phyloP scores from a whole-genome alignment of 75 land plant genomes.

The Isoetes taiwanensis region DNA sequence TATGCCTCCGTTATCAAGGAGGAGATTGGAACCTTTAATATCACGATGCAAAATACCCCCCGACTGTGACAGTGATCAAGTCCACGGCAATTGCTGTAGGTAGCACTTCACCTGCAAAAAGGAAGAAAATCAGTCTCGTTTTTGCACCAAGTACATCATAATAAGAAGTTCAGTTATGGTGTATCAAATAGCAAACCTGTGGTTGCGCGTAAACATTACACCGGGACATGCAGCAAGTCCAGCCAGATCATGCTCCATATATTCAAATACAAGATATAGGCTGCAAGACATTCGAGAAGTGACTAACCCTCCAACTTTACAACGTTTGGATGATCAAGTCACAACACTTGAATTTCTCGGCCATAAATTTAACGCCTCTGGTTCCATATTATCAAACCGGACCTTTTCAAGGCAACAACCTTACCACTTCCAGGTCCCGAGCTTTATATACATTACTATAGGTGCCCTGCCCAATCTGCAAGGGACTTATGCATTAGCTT shows the following conservation, averaged over 20 bases:
- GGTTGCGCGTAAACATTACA: conserved; percentile 48
- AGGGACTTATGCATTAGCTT: not conserved
- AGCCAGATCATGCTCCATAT: conserved; percentile 84
- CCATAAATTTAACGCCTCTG: conserved; percentile 64
- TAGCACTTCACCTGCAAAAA: conserved; percentile 59
- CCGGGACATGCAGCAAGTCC: conserved; percentile 60
- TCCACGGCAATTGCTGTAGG: conserved; percentile 55
- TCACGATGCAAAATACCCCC: conserved; percentile 70
- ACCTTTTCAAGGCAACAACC: conserved; percentile 70
- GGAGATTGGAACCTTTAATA: conserved; percentile 69
- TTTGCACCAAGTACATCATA: conserved; percentile 11
- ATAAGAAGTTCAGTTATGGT: conserved; percentile 15
- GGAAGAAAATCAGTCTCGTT: not conserved
- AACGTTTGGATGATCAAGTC: conserved; percentile 63
- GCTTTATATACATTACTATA: conserved; percentile 92
- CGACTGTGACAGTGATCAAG: conserved; percentile 67
- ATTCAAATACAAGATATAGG: conserved; percentile 66
- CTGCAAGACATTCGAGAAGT: conserved; percentile 72
- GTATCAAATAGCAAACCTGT: conserved; percentile 34
- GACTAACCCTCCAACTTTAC: conserved; percentile 55
- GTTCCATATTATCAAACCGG: conserved; percentile 47
- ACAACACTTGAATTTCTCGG: conserved; percentile 51
- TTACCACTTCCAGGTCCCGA: conserved; percentile 47
- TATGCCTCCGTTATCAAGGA: conserved; percentile 49
- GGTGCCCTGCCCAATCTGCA: conserved; percentile 84